Conservation (phyloP, 179 eudicot species). For the Heliamphora pulchella region DNA sequence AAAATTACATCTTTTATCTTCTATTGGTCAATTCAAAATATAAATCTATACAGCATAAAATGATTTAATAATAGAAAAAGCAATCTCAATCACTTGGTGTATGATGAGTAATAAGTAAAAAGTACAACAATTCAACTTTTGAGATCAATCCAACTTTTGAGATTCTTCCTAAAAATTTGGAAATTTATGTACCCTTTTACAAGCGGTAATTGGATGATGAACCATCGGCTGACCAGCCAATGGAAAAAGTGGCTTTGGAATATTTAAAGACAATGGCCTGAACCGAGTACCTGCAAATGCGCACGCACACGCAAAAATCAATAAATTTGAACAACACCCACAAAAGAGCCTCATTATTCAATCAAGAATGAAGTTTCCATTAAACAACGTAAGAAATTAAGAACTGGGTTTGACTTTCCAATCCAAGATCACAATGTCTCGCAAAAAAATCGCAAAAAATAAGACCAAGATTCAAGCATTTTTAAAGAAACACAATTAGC, state of each 20-base stretch:
- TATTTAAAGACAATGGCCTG: constrained; percentile 80
- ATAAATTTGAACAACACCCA: background rate
- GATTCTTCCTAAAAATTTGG: background rate
- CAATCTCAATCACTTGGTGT: background rate
- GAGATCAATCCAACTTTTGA: background rate
- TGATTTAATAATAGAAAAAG: background rate
- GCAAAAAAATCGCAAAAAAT: background rate
- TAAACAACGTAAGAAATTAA: background rate
- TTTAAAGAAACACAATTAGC: background rate
- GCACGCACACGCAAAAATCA: background rate
- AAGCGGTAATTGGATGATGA: constrained; percentile 96
- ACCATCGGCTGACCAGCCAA: constrained; percentile 98
- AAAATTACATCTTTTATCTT: background rate
- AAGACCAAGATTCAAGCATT: background rate
- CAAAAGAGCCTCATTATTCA: background rate
- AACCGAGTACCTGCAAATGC: constrained; percentile 73
- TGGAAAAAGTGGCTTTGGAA: constrained; percentile 91
- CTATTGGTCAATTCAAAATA: background rate
- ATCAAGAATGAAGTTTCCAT: background rate
- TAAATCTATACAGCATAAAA: background rate
- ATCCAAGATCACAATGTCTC: background rate
- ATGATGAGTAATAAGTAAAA: background rate
- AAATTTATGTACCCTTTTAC: constrained; percentile 61
- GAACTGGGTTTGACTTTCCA: background rate
- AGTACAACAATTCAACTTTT: background rate